phyloP scores from a whole-genome alignment of 257 asterid species.

The Solanum sejunctum region DNA sequence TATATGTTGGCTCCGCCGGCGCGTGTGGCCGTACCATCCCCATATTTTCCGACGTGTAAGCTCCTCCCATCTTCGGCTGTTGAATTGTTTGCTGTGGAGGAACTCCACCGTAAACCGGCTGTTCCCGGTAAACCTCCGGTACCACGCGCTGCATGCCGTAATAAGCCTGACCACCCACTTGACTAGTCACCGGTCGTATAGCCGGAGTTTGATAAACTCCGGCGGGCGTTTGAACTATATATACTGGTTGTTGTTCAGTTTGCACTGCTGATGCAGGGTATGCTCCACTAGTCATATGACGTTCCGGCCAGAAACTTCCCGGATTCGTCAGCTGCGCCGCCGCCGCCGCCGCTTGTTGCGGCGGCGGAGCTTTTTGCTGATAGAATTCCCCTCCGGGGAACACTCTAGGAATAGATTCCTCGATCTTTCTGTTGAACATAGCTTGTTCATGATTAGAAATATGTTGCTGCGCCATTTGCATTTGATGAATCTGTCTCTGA shows the following conservation, averaged over 20 bases:
- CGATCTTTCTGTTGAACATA: neutral
- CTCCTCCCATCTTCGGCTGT: slow-evolving; percentile 11
- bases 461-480: slow-evolving; percentile 16
- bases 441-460: slow-evolving; percentile 20
- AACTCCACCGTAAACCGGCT: slow-evolving; percentile 13
- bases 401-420: neutral
- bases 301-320: slow-evolving; percentile 4
- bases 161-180: slow-evolving; percentile 14
- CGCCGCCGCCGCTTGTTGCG: neutral
- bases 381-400: slow-evolving; percentile 2
- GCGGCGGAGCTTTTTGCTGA: slow-evolving; percentile 6
- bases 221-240: slow-evolving; percentile 12
- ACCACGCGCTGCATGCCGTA: slow-evolving; percentile 24
- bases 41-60: slow-evolving; percentile 12
- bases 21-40: slow-evolving; percentile 5
- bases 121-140: slow-evolving; percentile 27
- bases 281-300: slow-evolving; percentile 5
- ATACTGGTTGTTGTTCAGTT: slow-evolving; percentile 7
- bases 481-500: slow-evolving; percentile 23
- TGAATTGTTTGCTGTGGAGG: slow-evolving; percentile 11
- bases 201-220: slow-evolving; percentile 5
- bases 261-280: neutral
- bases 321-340: neutral
- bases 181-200: slow-evolving; percentile 16
- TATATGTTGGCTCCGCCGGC: slow-evolving; percentile 5